Evolutionary conservation across 1,139 yeast genomes (phyloP), one percentile per base, ranked within the genome.

Genomic region (Hemisphaericaspora lyxosophila): DNA sequence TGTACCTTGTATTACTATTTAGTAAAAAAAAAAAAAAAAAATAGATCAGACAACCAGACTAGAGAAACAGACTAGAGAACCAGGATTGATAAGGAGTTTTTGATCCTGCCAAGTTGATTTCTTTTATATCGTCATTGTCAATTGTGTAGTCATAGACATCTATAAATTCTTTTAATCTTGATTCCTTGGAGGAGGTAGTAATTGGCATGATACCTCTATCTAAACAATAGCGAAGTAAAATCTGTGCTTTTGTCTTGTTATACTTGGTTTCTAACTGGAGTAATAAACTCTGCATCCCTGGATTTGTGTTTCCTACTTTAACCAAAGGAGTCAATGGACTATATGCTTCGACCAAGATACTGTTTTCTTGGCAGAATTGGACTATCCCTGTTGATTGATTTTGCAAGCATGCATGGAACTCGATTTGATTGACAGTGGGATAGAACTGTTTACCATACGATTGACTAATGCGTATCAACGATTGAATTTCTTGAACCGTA

Each of bases 211-310:
- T 70, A 7, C 80, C 83, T 39, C 64, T 72, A 49, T 81, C 81
- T 35, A 75, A 63, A 5, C 78, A 78, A 83, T 89, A 86, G 53
- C 85, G 70, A 43, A 87, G 66, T 39, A 85, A 61, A 33, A 87
- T 64, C 54, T 82, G 86, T 16, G 82, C 76, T 20, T 71, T 66
- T 11, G 85, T 67, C 49, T 73, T 80, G 26, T 53, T 51, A 53
- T 85, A 81, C 51, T 82, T 82, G 14, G 56, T 49, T 12, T 78
- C 64, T 43, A 87, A 59, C 38, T 68, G 57, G 0, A 69, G 59
- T 22, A 77, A 52, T 26, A 66, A 55, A 5, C 56, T 55, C 32
- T 63, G 65, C 50, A 60, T 50, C 7, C 45, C 51, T 5, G 48
- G 54, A 15, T 45, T 47, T 46, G 30, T 36, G 5, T 32, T 29